Conservation (phyloP, 176 grass and related monocot species). For the Carex parvula region DNA sequence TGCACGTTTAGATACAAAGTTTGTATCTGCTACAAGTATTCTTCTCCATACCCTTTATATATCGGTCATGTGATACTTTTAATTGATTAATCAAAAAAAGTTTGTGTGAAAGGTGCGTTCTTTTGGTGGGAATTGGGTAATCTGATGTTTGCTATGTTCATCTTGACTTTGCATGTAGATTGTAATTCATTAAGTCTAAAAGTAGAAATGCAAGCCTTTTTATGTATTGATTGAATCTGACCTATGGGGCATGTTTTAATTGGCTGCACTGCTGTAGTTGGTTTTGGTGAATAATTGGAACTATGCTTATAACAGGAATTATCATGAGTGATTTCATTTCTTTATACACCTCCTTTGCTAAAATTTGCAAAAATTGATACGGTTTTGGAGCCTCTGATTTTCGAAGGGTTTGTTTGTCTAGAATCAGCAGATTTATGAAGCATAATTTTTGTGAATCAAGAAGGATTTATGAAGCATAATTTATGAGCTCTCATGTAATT, state of each 20-base stretch:
- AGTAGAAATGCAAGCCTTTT: background rate
- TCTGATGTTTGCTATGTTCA: background rate
- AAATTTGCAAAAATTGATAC: background rate
- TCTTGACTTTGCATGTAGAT: background rate
- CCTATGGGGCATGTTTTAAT: background rate
- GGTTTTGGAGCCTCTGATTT: background rate
- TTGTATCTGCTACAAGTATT: background rate
- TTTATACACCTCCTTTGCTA: background rate
- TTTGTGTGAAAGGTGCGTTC: background rate
- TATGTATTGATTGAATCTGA: background rate
- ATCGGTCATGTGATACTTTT: background rate
- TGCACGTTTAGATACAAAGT: background rate
- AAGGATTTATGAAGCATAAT: too few species aligned
- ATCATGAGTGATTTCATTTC: background rate
- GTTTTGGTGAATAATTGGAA: background rate
- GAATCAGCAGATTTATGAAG: background rate
- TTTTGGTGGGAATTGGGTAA: background rate
- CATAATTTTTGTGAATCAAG: too few species aligned
- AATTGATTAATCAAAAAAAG: background rate
- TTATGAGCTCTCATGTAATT: background rate
- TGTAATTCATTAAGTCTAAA: background rate
- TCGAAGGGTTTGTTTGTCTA: background rate
- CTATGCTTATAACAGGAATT: background rate
- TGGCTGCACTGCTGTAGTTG: background rate
- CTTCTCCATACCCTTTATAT: background rate